phyloP scores from a whole-genome alignment of 805 yeast genomes.

The Metschnikowia kofuensis region DNA sequence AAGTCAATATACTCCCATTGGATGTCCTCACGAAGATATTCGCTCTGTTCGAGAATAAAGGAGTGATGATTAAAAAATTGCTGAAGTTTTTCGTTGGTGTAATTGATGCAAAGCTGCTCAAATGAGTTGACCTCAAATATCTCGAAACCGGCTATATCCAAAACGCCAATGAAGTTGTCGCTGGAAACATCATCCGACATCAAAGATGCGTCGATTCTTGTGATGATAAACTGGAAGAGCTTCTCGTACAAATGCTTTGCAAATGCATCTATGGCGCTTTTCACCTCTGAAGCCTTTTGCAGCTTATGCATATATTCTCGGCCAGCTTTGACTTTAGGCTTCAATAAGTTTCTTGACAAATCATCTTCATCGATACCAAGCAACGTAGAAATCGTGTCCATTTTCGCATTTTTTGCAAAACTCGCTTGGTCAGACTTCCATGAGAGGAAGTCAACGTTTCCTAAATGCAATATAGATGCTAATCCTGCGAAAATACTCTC shows the following conservation, averaged over 20 bases:
- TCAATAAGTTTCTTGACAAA: conserved; percentile 56
- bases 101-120: conserved; percentile 60
- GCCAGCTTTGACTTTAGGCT: conserved; percentile 90
- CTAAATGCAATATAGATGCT: conserved; percentile 78
- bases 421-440: conserved; percentile 75
- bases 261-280: conserved; percentile 77
- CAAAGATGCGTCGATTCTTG: conserved; percentile 68
- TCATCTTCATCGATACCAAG: conserved; percentile 60
- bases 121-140: conserved; percentile 56
- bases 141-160: conserved; percentile 63
- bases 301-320: conserved; percentile 80
- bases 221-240: conserved; percentile 73
- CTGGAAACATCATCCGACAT: conserved; percentile 13
- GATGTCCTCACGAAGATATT: conserved; percentile 55
- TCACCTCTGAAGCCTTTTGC: conserved; percentile 75
- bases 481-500: conserved; percentile 60
- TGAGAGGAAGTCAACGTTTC: conserved; percentile 73
- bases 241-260: conserved; percentile 86
- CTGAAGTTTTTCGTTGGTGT: conserved; percentile 58
- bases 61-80: conserved; percentile 63
- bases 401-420: conserved; percentile 48
- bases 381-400: conserved; percentile 52
- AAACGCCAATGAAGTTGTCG: conserved; percentile 49
- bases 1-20: conserved; percentile 82
- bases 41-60: conserved; percentile 59